phyloP scores from a whole-genome alignment of 441 rosid genomes.

The Eruca vesicaria region DNA sequence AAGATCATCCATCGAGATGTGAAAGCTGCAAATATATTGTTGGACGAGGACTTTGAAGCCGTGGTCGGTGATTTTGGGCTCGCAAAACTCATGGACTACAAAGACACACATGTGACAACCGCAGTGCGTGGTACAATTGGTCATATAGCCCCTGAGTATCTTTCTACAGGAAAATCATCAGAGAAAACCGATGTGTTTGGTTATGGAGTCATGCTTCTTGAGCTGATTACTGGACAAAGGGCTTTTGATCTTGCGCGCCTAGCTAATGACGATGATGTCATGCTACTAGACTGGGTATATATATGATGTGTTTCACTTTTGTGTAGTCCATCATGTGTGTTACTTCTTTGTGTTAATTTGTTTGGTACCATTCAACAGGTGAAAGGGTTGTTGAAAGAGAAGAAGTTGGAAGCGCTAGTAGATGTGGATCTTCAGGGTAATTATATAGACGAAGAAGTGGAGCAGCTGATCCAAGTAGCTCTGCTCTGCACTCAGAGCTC shows the following conservation, averaged over 20 bases:
- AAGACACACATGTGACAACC: slow-evolving; percentile 75
- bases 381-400: slow-evolving; percentile 85
- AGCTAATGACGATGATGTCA: slow-evolving; percentile 80
- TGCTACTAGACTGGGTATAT: slow-evolving; percentile 85
- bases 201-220: slow-evolving; percentile 90
- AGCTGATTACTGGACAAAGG: slow-evolving; percentile 83
- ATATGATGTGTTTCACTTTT: neutral
- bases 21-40: slow-evolving; percentile 74
- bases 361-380: slow-evolving; percentile 44
- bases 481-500: slow-evolving; percentile 84
- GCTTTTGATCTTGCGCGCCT: slow-evolving; percentile 87
- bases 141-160: slow-evolving; percentile 78
- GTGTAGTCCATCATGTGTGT: neutral
- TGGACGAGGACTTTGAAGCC: slow-evolving; percentile 78
- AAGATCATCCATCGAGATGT: slow-evolving; percentile 82
- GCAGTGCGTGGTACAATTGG: slow-evolving; percentile 83
- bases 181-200: slow-evolving; percentile 83
- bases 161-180: slow-evolving; percentile 72
- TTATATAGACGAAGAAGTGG: slow-evolving; percentile 75
- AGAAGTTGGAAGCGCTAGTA: slow-evolving; percentile 73
- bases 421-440: slow-evolving; percentile 77
- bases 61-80: slow-evolving; percentile 80
- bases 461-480: slow-evolving; percentile 85
- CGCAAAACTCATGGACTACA: slow-evolving; percentile 79
- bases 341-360: neutral